Evolutionary conservation across 176 grass and related monocot genomes (phyloP), one percentile per base, ranked within the genome.

Genomic region (Juncus inflexus): DNA sequence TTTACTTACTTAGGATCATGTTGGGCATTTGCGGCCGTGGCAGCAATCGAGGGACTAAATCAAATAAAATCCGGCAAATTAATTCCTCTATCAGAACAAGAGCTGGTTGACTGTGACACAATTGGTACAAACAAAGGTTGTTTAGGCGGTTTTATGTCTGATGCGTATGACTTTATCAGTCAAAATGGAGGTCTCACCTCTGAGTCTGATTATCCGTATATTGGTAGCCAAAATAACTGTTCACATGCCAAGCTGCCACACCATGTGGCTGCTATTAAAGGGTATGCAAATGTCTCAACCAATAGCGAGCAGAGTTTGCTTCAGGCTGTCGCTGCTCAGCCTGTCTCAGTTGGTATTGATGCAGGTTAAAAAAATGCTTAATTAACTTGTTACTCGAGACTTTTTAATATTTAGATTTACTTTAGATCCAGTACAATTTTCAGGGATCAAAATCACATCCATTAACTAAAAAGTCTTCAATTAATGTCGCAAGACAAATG

Each of bases 21-120:
- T 13, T 82, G 79, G 79, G 79, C 79, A 37, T 82, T 82, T 36
- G 76, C 79, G 0, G 55, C 79, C 3, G 65, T 82, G 53, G 79
- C 65, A 3, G 72, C 79, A 3, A 68, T 82, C 37, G 79, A 82
- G 58, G 66, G 73, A 14, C 64, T 82, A 56, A 77, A 74, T 39
- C 16, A 82, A 49, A 82, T 82, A 15, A 69, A 69, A 13, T 52
- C 45, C 1, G 65, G 73, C 15, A 16, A 36, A 43, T 9, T 81
- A 38, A 53, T 81, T 63, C 13, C 73, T 42, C 56, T 82, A 1
- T 82, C 79, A 6, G 79, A 70, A 60, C 79, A 82, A 13, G 73
- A 82, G 65, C 66, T 82, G 4, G 47, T 82, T 49, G 79, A 82
- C 15, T 82, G 79, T 45, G 73, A 82, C n/a, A 77, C 10, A 2